Evolutionary conservation across 23 red algal genomes (phyloP), one percentile per base, ranked within the genome.

Genomic region (Gracilaria caudata): DNA sequence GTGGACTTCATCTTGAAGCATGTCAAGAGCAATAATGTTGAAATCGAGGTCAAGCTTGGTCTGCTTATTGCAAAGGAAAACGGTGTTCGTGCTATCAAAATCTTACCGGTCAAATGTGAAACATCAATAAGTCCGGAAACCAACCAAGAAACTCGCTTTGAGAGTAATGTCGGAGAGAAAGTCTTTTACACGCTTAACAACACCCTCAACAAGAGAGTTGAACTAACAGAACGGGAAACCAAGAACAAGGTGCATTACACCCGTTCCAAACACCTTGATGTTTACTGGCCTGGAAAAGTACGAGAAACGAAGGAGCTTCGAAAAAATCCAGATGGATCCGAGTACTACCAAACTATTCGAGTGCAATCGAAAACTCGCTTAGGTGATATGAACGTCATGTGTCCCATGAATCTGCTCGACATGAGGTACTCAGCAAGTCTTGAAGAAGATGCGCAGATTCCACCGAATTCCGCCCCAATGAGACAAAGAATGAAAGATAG

Each of bases 21-120:
- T 79, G 86, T 95, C 30, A 91, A 57, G 0, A 64, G 57, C 11
- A 8, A 57, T 20, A 89, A 90, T 33, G 82, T 95, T 0, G 93
- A 95, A 76, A 73, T 95, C 70, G 93, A 95, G 68, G 93, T 78
- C 53, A 95, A 95, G 72, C 86, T 95, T 55, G 93, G 93, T 43
- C 46, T 84, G 13, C 68, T 95, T 32, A 70, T 91, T 74, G 93
- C 83, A 39, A 70, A 84, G 26, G 40, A 51, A 17, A 43, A 57
- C 56, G n/a, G 51, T 28, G 66, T 43, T 11, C 86, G 93, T 33
- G 93, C 74, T 12, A 78, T 65, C 13, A 41, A 83, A 36, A 16
- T 76, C 11, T 43, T 93, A 24, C 90, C 90, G 4, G 79, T 93
- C 25, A 60, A 64, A 11, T 93, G 90, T 45, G 84, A 86, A 40